These are phyloP conservation scores for Aphanocladium album DNA, from an alignment of 2,329 filamentous ascomycete species.

Conservation along the genomic window DNA sequence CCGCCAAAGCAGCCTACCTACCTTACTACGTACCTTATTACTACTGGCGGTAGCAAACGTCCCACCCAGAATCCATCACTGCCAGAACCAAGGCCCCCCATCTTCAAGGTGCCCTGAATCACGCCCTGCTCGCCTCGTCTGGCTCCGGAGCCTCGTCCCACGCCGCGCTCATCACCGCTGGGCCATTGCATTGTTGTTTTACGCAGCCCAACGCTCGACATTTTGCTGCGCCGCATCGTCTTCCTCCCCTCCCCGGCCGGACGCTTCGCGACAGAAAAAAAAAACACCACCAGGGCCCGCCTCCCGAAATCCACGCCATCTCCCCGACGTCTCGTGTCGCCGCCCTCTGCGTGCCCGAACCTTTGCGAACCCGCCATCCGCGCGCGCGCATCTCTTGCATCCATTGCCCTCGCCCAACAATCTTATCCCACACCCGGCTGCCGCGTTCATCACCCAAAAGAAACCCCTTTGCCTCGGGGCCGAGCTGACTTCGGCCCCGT, in stretches of 20 bases:
- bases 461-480: constrained; percentile 11
- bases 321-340: background rate
- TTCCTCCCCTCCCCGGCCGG: background rate
- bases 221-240: background rate
- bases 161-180: background rate
- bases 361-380: background rate
- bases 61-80: background rate
- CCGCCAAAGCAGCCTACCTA: constrained; percentile 5
- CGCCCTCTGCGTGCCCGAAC: background rate
- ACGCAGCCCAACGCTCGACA: background rate
- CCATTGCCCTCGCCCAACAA: background rate
- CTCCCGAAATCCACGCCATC: background rate
- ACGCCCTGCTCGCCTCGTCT: background rate
- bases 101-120: constrained; percentile 1
- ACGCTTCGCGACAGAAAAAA: constrained; percentile 9
- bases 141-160: background rate
- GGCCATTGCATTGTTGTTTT: background rate
- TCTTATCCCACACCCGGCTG: background rate
- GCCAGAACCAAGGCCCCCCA: background rate
- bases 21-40: background rate
- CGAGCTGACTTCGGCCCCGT: constrained; percentile 4
- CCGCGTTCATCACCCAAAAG: background rate
- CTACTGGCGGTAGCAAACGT: constrained; percentile 4
- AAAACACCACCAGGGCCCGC: constrained; percentile 1
- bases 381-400: background rate